phyloP scores from a whole-genome alignment of 169 alveolate species.

The Plasmodium malariae region DNA sequence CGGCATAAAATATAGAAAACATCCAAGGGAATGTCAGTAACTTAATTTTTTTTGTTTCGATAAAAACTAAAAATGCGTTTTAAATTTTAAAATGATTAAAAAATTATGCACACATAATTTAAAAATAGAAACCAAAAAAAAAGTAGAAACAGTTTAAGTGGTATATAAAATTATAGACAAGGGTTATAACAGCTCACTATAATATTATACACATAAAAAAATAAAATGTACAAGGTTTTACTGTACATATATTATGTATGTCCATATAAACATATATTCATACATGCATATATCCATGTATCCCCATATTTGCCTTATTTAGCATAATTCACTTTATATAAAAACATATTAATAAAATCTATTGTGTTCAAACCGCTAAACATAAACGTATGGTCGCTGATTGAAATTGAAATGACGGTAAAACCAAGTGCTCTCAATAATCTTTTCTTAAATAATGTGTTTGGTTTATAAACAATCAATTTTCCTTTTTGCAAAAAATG shows the following conservation, averaged over 20 bases:
- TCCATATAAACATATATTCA: background rate
- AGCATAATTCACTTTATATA: conserved; percentile 24
- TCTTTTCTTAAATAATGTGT: conserved; percentile 56
- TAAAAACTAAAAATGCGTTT: no score
- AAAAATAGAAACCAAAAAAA: no score
- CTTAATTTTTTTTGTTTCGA: no score
- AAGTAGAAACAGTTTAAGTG: no score
- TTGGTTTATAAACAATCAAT: conserved; percentile 43
- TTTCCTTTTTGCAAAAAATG: conserved; percentile 55
- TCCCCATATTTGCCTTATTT: background rate
- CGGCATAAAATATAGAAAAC: no score
- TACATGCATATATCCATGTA: background rate
- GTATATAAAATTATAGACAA: no score
- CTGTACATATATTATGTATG: background rate
- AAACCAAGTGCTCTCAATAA: conserved; percentile 57
- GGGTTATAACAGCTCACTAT: no score
- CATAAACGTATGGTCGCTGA: conserved; percentile 61
- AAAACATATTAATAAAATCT: conserved; percentile 11
- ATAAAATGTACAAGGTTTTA: no score
- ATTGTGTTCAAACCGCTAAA: conserved; percentile 39
- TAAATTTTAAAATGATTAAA: no score
- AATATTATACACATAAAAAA: no score
- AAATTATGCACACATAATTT: no score
- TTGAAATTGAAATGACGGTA: conserved; percentile 32
- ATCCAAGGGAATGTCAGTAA: no score